Base-by-base conservation (phyloP, 768 basidiomycete species). In the Lentinula raphanica region DNA sequence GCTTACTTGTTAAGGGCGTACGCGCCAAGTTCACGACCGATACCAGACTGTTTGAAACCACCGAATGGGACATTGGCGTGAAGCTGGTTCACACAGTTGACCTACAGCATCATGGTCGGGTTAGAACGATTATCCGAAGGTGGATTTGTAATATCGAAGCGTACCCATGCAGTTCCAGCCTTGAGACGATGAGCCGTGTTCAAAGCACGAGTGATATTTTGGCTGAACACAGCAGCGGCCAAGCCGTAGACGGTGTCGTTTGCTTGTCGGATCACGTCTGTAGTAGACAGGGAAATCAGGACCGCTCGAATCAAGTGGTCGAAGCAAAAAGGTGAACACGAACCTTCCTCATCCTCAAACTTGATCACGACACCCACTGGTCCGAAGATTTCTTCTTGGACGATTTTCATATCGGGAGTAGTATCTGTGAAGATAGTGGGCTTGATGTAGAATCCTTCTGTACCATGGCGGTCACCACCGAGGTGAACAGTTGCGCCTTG, bases 371-470 rank as follows among this genome's bases (percentile, higher is more conserved):
- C 88, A 56, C 83, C 83, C 42, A 92, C 88, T 4, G 91, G 90
- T 3, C 90, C 90, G 62, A 92, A 92, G 60, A 92, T 91, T 69
- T 92, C 84, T 64, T 88, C 86, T 56, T 68, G 69, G 8, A 88
- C 86, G 58, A 92, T 90, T 69, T 81, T 85, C 88, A 91, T 91
- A 35, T 86, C 80, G 5, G 81, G 77, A 38, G 70, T 79, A 9
- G 79, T 78, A 63, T 90, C 76, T 9, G 85, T 83, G 72, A 92
- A 87, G 64, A 92, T 79, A 9, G 92, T 92, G 1, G 88, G 92
- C 59, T 75, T 58, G 67, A 94, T 81, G 71, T 85, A 93, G 76
- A 78, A 92, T 0, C 79, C 85, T 59, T 82, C 79, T 1, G 63
- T 71, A 19, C 82, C 83, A 60, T 72, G 68, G 32, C 75, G 73